Base-by-base conservation (phyloP, 2,329 filamentous ascomycete species). In the Verticillium zaregamsianum region DNA sequence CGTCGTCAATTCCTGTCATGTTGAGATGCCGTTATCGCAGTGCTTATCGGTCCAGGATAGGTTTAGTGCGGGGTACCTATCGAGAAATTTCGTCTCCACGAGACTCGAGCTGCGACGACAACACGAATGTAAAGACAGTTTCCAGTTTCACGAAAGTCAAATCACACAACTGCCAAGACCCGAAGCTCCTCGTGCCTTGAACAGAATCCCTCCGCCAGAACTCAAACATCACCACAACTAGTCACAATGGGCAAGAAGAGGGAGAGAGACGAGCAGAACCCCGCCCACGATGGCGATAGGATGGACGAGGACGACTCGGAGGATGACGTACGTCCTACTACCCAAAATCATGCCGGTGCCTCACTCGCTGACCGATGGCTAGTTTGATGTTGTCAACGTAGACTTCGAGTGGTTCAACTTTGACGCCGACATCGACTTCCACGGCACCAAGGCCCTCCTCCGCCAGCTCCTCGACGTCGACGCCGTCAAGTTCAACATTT, bases 371-470 rank as follows among this genome's bases (percentile, higher is more conserved):
- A 39, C 55, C 17, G 5, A 37, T 39, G 17, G 5, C 32, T 6
- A 25, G 71, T 90, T 93, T 71, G 91, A 97, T 73, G 90, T 94
- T 74, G 87, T 99, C 67, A 90, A 98, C 72, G 93, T 98, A 62
- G 94, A 98, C 67, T 99, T 99, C 71, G 95, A 99, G 80, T 98
- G 93, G 91, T 99, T 98, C 80, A 96, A 97, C 77, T 96, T 94
- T 65, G 90, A 95, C 69, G 83, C 91, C 2, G 87, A 90, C 8
- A 84, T 96, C 69, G 95, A 99, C 76, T 98, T 98, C 76, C 94
- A 98, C 77, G 95, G 95, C 62, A 86, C 96, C 69, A 97, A 97
- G 76, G 90, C 87, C 11, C 86, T 99, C 8, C 78, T 97, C 63
- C 90, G 94, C 63, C 95, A 99, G 76, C 86, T 99, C 52, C 89